Base-by-base conservation (phyloP, 441 rosid genomes). In the Corymbia citriodora region DNA sequence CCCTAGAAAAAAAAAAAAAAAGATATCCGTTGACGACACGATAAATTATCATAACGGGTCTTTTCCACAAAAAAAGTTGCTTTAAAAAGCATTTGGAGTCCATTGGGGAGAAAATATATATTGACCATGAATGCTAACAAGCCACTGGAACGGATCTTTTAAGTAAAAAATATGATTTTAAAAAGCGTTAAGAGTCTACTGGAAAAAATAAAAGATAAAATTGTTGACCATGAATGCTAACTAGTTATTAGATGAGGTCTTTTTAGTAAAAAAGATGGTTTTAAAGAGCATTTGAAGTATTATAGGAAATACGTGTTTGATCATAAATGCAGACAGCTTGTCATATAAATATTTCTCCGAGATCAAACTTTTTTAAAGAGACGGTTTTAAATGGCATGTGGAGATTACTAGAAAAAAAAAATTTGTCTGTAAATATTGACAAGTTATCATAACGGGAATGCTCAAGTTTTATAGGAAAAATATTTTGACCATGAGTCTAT, bases 61-160 rank as follows among this genome's bases (percentile, higher is more conserved):
- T 23, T 74, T 40, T 40, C 85, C 2, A 2, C 50, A 1, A 21
- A 40, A 40, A 74, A 74, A 72, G 0, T 40, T 40, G 45, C 45
- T 40, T 40, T 40, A 33, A 70, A 72, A 1, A 1, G 8, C 4
- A 0, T 72, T 72, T 33, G 12, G 25, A 72, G 8, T 72, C 6
- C 33, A 9, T 0, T 0, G 2, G 1, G 25, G 45, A 40, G 5
- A 40, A 33, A 72, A 6, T 17, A 33, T 6, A 13, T 5, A 2
- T 5, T 19, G 7, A 10, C 25, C 4, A 10, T 68, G 31, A n/a
- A 31, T 0, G 1, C 1, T 5, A 7, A 10, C 1, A 70, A 36
- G 5, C 45, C 45, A 40, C 45, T 40, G 5, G 5, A 40, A 40
- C 6, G 45, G 45, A 40, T 40, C 45, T 40, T 40, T 40, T 40